Evolutionary conservation across 2,329 filamentous ascomycete genomes (phyloP).

Genomic region (Ciborinia camelliae): DNA sequence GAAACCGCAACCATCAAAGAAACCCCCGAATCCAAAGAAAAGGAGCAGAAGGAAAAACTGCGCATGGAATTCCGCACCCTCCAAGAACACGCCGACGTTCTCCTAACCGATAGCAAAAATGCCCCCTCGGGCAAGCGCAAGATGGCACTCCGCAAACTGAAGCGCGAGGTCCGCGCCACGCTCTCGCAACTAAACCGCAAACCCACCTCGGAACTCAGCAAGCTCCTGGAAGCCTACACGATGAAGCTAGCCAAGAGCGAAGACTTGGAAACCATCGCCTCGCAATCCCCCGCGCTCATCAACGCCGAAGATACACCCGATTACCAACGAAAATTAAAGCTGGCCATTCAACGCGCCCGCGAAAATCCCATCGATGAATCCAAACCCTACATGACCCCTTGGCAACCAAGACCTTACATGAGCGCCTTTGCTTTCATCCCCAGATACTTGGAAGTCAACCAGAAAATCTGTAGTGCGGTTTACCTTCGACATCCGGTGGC

Average conservation of each 20-base stretch:
- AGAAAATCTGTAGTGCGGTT: slow-evolving; percentile 91
- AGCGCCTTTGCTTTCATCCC: slow-evolving; percentile 92
- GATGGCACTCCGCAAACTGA: slow-evolving; percentile 17
- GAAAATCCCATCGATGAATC: slow-evolving; percentile 72
- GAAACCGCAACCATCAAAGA: slow-evolving; percentile 19
- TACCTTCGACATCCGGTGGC: slow-evolving; percentile 94
- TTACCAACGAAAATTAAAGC: slow-evolving; percentile 22
- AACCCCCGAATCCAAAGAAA: slow-evolving; percentile 11
- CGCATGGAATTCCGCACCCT: slow-evolving; percentile 12
- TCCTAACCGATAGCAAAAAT: slow-evolving; percentile 7
- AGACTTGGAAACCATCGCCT: background rate
- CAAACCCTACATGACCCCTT: slow-evolving; percentile 90
- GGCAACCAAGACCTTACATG: slow-evolving; percentile 85
- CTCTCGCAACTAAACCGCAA: slow-evolving; percentile 2
- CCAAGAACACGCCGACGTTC: slow-evolving; percentile 3
- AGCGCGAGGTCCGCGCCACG: slow-evolving; percentile 8
- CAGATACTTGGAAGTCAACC: slow-evolving; percentile 94
- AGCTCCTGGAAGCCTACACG: background rate
- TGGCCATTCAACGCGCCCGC: slow-evolving; percentile 40
- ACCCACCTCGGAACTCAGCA: background rate
- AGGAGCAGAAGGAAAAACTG: background rate
- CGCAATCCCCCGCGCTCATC: slow-evolving; percentile 22
- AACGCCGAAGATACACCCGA: slow-evolving; percentile 18
- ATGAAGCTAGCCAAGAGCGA: slow-evolving; percentile 2
- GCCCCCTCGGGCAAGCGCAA: slow-evolving; percentile 19